Conservation (phyloP, 495 filamentous ascomycete species). For the Hypoxylon fuscum region DNA sequence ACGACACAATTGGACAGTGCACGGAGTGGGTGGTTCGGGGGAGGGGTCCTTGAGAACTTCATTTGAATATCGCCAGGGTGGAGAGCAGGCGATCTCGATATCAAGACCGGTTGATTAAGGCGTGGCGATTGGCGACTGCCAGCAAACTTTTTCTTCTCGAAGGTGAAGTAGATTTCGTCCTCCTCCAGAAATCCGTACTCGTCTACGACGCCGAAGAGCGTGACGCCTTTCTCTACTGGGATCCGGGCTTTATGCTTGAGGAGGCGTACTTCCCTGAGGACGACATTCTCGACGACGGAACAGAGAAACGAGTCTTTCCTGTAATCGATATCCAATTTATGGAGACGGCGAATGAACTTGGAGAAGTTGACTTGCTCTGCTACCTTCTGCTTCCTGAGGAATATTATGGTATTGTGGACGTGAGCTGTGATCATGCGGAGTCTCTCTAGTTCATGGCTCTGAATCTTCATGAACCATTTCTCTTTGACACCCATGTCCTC, state of each 20-base stretch:
- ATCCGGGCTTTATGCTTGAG: conserved; percentile 83
- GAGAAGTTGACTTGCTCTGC: conserved; percentile 63
- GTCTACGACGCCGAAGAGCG: conserved; percentile 83
- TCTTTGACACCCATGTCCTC: conserved; percentile 71
- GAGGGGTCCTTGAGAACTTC: conserved; percentile 60
- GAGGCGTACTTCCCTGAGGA: conserved; percentile 70
- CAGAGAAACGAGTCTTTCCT: conserved; percentile 71
- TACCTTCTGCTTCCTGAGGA: conserved; percentile 66
- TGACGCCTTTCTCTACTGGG: conserved; percentile 70
- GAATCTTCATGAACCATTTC: conserved; percentile 67
- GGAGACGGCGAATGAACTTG: conserved; percentile 64
- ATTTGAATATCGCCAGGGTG: conserved; percentile 84
- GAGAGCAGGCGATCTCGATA: conserved; percentile 78
- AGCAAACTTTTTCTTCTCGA: conserved; percentile 42
- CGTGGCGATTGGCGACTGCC: conserved; percentile 29
- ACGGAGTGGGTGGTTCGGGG: conserved; percentile 66
- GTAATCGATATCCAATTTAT: conserved; percentile 66
- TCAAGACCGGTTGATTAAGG: conserved; percentile 49
- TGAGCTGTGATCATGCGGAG: conserved; percentile 65
- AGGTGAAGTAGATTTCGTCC: conserved; percentile 70
- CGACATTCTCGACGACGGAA: conserved; percentile 67
- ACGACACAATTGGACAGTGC: conserved; percentile 76
- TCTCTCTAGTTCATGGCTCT: conserved; percentile 62
- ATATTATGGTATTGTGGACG: conserved; percentile 66
- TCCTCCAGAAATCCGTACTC: conserved; percentile 75